Evolutionary conservation across 2,329 filamentous ascomycete species (phyloP), one percentile per base, ranked within the genome.

Genomic region (Apiospora koreana): DNA sequence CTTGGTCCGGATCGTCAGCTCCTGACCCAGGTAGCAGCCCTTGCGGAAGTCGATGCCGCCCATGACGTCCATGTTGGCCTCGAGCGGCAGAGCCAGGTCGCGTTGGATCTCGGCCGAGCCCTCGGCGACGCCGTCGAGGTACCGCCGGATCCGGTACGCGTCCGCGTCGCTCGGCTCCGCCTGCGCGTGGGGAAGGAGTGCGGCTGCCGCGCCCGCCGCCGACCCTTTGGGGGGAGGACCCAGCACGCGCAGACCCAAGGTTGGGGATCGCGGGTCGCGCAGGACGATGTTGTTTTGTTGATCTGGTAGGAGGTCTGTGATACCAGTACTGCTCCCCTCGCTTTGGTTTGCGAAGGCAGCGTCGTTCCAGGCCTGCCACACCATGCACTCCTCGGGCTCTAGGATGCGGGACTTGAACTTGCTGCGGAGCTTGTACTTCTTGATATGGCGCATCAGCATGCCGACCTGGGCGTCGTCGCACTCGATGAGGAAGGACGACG

Each of bases 1-100:
- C 79, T 95, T 92, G 1, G 96, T 99, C 54, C 96, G 92, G 74
- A 98, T 97, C 1, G 96, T 98, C 73, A 99, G 87, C 81, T 99
- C 96, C 82, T 99, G 96, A 0, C 96, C 96, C 9, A 98, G 90
- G 81, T 99, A 99, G 82, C 96, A 99, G 9, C 96, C 96, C 83
- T 99, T 99, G 78, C 90, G 90, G 83, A 96, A 99, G 81, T 98
- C 94, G 74, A 99, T 92, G 35, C 90, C 96, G 65, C 89, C 88
- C 87, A 93, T 93, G 71, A 93, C 83, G 81, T 99, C 96, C 79
- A 98, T 87, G 80, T 98, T 98, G 78, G 87, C 92, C 81, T 98
- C 95, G 80, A 95, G 91, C 1, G 96, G 95, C 69, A 99, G 85
- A 0, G 94, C 91, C 23, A 87, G 83, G 73, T 92, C 92, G 71